Conservation (phyloP, 805 yeast genomes). For the Yarrowia sp. region DNA sequence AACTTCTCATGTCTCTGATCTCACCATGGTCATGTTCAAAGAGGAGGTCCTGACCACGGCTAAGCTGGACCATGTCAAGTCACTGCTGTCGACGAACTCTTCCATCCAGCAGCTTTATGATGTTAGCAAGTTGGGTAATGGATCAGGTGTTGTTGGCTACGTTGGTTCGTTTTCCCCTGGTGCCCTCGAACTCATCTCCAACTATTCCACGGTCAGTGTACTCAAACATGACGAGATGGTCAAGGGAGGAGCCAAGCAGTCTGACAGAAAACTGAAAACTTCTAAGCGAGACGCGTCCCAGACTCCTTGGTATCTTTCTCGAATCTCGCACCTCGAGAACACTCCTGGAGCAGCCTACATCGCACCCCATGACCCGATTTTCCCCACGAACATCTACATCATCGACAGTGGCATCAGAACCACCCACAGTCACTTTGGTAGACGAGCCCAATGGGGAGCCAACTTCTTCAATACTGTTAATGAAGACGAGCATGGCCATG, state of each 20-base stretch:
- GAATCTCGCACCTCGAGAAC: not conserved
- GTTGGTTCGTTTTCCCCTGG: not conserved
- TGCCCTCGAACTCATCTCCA: not conserved
- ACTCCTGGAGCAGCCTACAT: slow-evolving; percentile 69
- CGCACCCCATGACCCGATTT: slow-evolving; percentile 70
- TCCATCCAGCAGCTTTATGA: not conserved
- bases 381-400: slow-evolving; percentile 81
- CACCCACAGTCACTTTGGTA: slow-evolving; percentile 71
- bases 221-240: not conserved
- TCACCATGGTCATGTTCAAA: slow-evolving; percentile 4
- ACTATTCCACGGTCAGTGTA: not conserved
- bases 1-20: not conserved
- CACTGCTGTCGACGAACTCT: not conserved
- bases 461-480: slow-evolving; percentile 71
- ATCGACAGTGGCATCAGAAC: slow-evolving; percentile 86
- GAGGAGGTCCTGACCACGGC: not conserved
- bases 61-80: not conserved
- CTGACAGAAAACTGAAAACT: no score
- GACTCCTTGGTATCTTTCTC: not conserved
- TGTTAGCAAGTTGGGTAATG: not conserved
- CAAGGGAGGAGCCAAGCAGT: not conserved
- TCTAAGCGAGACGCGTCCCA: not conserved
- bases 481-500: slow-evolving; percentile 91
- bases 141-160: not conserved
- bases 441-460: slow-evolving; percentile 83